Conservation (phyloP, 306 rosid genomes). For the Quercus engelmannii region DNA sequence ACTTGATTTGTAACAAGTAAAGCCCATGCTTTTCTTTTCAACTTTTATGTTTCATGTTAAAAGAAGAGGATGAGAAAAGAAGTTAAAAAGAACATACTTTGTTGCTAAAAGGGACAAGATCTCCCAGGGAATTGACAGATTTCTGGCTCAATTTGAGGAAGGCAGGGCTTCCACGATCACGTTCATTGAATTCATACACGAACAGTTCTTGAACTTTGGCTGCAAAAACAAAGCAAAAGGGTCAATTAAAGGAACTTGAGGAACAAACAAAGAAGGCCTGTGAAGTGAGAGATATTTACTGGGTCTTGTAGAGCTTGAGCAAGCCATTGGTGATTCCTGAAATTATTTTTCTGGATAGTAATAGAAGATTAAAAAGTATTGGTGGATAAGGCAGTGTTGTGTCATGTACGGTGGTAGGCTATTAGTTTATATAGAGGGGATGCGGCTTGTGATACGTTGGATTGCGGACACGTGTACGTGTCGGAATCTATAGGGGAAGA, state of each 20-base stretch:
- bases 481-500: too few species aligned
- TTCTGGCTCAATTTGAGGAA: slow-evolving; percentile 63
- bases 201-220: slow-evolving; percentile 54
- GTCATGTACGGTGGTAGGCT: too few species aligned
- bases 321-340: too few species aligned
- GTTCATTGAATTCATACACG: slow-evolving; percentile 65
- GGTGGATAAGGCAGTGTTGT: too few species aligned
- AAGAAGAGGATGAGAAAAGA: too few species aligned
- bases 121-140: slow-evolving; percentile 54
- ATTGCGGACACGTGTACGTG: too few species aligned
- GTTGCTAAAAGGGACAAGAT: slow-evolving; percentile 73
- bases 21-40: not conserved
- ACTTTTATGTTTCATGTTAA: not conserved
- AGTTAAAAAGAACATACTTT: slow-evolving; percentile 29
- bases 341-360: too few species aligned
- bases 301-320: slow-evolving; percentile 24
- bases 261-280: not conserved
- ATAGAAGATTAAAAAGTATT: too few species aligned
- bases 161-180: slow-evolving; percentile 71
- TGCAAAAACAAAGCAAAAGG: slow-evolving; percentile 32
- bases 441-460: too few species aligned
- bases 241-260: slow-evolving; percentile 14
- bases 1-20: not conserved
- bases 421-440: too few species aligned
- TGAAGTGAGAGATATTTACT: not conserved